Evolutionary conservation across 768 basidiomycete genomes (phyloP), one percentile per base, ranked within the genome.

Genomic region (Mycena sanguinolenta): DNA sequence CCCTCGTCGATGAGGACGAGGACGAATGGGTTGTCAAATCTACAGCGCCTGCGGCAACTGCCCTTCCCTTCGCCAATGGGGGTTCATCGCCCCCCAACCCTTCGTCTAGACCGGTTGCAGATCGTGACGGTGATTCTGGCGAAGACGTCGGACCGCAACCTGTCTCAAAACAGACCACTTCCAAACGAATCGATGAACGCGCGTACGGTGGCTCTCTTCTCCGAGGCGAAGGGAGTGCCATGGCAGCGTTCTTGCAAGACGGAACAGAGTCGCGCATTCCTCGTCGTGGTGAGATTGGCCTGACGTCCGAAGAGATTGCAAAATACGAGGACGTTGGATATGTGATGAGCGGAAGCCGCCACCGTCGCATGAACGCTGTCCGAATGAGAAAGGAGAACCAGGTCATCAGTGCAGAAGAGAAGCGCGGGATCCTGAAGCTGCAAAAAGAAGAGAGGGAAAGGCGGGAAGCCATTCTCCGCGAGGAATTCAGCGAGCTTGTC

Each of bases 361-460:
- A 99, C 81, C 89, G 94, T 73, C 88, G 96, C 80, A 99, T 99
- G 98, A 99, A 99, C 75, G 97, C 98, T 0, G 97, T 99, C 52
- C 94, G 98, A 69, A 94, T 99, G 91, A 86, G 97, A 78, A 99
- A 99, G 86, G 98, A 99, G 85, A 98, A 99, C 84, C 98, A 99
- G 83, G 97, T 99, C 72, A 99, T 99, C 79, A 95, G 93, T 75
- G 96, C 97, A 2, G 98, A 99, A 82, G 98, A 99, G 87, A 99
- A 99, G 87, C 84, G 98, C 38, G 95, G 95, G 39, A 97, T 99
- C 67, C 79, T 99, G 78, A 97, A 98, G 82, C 77, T 98, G 80
- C 97, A 98, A 82, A 93, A 86, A 78, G 97, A 98, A 80, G 98
- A 99, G 83, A 90, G 93, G 80, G 91, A 92, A 81, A 90, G 97